Base-by-base conservation (phyloP, 768 basidiomycete genomes). In the Paxillus rubicundulus region DNA sequence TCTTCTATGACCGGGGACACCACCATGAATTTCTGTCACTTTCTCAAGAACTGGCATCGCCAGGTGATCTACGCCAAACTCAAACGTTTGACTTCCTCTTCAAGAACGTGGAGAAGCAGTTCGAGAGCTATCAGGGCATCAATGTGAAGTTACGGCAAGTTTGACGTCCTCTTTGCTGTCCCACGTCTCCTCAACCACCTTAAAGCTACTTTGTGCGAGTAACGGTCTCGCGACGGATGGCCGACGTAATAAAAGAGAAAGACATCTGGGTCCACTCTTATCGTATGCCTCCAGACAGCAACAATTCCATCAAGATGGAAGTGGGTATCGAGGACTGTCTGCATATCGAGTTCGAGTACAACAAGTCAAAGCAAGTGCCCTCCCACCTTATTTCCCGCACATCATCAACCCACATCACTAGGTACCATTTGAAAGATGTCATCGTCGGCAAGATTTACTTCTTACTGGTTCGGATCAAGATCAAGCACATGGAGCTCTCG, bases 371-470 rank as follows among this genome's bases (percentile, higher is more conserved):
- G 96, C 92, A 53, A 58, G 89, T 77, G 13, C 1, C 4, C 38
- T 17, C 32, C 5, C 17, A 41, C 17, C 28, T 33, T 40, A n/a
- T 50, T 16, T 39, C 39, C 36, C 10, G 46, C 13, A 13, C 43
- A 17, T 34, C 33, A 28, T 59, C 52, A 48, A 54, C 16, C 37
- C 30, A 30, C 8, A 39, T 36, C 14, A 44, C 39, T 17, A 99
- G 96, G 72, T 99, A 99, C 72, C 97, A 99, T 67, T 73, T 98
- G 54, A 98, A 98, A 73, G 96, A 98, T 66, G 97, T 98, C 47
- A 98, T 98, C 42, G 95, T 99, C 27, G 97, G 97, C 71, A 98
- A 98, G 78, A 98, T 98, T 68, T 98, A 96, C 76, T 98, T 99
- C 76, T 78, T 99, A 46, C 86, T 98, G 39, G 95, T 98, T 8